A percentile compares a stretch with the other conserved stretches of the same genome.
Evolutionary conservation across 495 filamentous ascomycete species (phyloP).

Genomic region (Stereocaulon alpinum): DNA sequence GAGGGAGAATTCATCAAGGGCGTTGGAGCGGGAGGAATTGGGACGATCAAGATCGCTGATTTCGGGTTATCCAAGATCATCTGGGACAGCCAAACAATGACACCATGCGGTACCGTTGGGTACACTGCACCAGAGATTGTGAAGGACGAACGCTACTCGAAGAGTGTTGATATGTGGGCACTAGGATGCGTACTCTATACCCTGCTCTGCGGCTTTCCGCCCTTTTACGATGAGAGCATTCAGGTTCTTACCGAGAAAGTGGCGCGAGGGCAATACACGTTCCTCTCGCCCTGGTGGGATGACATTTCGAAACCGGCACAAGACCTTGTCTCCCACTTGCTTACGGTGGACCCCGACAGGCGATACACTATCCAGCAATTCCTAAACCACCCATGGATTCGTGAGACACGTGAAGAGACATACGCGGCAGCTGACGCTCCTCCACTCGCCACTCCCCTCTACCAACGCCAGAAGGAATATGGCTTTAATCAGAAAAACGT

Average conservation of each 20-base stretch:
- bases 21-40: slow-evolving; percentile 84
- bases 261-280: slow-evolving; percentile 91
- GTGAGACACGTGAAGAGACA: slow-evolving; percentile 62
- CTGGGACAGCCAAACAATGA: slow-evolving; percentile 99
- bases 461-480: slow-evolving; percentile 40
- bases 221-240: slow-evolving; percentile 98
- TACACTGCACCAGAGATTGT: slow-evolving; percentile 99
- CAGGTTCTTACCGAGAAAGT: slow-evolving; percentile 97
- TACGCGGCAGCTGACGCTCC: slow-evolving; percentile 65
- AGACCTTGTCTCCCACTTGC: slow-evolving; percentile 84
- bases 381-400: slow-evolving; percentile 86
- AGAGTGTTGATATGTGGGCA: slow-evolving; percentile 99
- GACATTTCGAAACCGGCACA: slow-evolving; percentile 94
- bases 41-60: slow-evolving; percentile 91
- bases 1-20: slow-evolving; percentile 88
- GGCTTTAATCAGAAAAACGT: slow-evolving; percentile 25
- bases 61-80: slow-evolving; percentile 96
- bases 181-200: slow-evolving; percentile 96
- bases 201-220: slow-evolving; percentile 90
- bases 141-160: slow-evolving; percentile 97
- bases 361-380: slow-evolving; percentile 84
- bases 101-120: slow-evolving; percentile 92
- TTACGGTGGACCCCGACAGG: slow-evolving; percentile 87
- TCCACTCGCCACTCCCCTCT: slow-evolving; percentile 59
- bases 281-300: slow-evolving; percentile 98